Conservation (phyloP, 2,329 filamentous ascomycete genomes). For the Alternaria rosae region DNA sequence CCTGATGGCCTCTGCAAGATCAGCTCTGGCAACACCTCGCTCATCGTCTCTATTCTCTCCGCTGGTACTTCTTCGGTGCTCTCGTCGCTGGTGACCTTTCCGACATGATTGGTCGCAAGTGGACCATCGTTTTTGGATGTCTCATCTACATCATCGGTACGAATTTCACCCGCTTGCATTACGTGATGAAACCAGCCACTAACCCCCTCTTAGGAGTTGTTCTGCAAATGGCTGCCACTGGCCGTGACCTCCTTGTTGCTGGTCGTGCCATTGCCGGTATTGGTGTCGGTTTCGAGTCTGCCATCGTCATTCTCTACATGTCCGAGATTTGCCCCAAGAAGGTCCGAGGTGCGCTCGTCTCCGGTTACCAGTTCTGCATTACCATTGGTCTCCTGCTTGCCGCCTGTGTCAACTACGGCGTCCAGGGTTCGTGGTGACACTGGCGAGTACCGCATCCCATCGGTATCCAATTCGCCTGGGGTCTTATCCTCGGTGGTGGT, state of each 20-base stretch:
- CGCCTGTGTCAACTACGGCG: slow-evolving; percentile 76
- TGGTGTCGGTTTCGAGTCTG: slow-evolving; percentile 42
- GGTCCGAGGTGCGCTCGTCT: slow-evolving; percentile 78
- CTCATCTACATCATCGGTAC: slow-evolving; percentile 49
- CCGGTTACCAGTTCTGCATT: slow-evolving; percentile 82
- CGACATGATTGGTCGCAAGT: slow-evolving; percentile 74
- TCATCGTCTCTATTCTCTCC: slow-evolving; percentile 83
- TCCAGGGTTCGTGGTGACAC: slow-evolving; percentile 67
- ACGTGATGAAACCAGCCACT: slow-evolving; percentile 37
- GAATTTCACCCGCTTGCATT: background rate
- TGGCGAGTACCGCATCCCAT: slow-evolving; percentile 78
- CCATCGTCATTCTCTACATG: slow-evolving; percentile 72
- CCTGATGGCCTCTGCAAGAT: background rate
- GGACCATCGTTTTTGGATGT: slow-evolving; percentile 59
- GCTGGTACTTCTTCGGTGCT: slow-evolving; percentile 79
- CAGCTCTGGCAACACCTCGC: slow-evolving; percentile 62
- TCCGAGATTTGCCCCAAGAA: slow-evolving; percentile 78
- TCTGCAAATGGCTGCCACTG: slow-evolving; percentile 21
- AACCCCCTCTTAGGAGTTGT: slow-evolving; percentile 48
- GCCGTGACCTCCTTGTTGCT: background rate
- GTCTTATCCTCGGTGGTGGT: slow-evolving; percentile 74
- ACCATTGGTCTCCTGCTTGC: slow-evolving; percentile 81
- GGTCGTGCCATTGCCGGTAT: background rate
- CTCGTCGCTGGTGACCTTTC: slow-evolving; percentile 71
- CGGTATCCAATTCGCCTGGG: slow-evolving; percentile 80